Conservation (phyloP, 352 stramenopile species). For the Globisporangium cylindrosporum region DNA sequence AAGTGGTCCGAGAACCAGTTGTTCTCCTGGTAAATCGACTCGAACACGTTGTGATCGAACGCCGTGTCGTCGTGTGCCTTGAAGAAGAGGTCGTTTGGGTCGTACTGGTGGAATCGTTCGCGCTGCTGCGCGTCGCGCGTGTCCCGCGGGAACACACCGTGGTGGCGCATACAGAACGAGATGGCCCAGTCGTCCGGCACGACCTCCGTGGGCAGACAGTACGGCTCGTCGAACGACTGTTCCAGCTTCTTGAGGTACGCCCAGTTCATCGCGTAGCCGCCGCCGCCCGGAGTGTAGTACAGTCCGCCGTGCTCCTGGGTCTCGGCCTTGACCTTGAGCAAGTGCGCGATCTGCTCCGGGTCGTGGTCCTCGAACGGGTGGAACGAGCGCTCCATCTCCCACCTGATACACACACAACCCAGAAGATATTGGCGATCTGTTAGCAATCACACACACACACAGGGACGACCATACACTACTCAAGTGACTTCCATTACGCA, state of each 20-base stretch:
- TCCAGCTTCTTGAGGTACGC: conserved; percentile 72
- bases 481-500: conserved; percentile 13
- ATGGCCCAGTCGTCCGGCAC: conserved; percentile 85
- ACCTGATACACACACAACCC: conserved; percentile 20
- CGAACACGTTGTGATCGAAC: conserved; percentile 71
- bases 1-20: conserved; percentile 88
- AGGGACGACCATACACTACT: neutral
- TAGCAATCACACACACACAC: neutral
- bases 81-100: conserved; percentile 69
- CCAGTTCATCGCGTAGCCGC: conserved; percentile 85
- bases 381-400: conserved; percentile 73
- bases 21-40: conserved; percentile 81
- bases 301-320: conserved; percentile 55
- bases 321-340: conserved; percentile 47
- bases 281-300: conserved; percentile 81
- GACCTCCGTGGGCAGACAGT: conserved; percentile 65
- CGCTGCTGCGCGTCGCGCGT: conserved; percentile 65
- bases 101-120: conserved; percentile 86
- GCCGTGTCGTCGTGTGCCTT: conserved; percentile 60
- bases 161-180: conserved; percentile 83
- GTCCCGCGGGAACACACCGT: conserved; percentile 62
- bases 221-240: conserved; percentile 64
- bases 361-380: conserved; percentile 68
- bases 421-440: neutral
- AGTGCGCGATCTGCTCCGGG: conserved; percentile 45